Evolutionary conservation across 225 moss, liverwort and hornwort genomes (phyloP), one percentile per base, ranked within the genome.

Genomic region (Polytrichum formosum): DNA sequence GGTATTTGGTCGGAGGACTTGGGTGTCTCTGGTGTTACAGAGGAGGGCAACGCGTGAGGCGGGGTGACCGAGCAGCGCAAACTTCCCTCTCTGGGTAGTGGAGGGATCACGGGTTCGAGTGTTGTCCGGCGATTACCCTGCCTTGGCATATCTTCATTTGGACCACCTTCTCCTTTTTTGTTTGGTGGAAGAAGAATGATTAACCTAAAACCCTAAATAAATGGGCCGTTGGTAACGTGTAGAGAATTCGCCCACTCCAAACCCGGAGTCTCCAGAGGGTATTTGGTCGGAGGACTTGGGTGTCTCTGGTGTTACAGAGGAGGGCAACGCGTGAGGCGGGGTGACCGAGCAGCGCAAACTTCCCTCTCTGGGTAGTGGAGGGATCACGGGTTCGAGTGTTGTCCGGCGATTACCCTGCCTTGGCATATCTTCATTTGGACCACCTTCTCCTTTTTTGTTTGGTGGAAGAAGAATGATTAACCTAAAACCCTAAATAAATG

Each of bases 241-340:
- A 3, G 28, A 28, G 28, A 28, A 1, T 27, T 26, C 67, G 76
- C 56, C 79, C 76, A 6, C 69, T 79, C 63, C 75, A 68, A 79
- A 76, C 68, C 65, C 7, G 61, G 83, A 76, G 80, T 73, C 27
- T 62, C 22, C 30, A 0, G 6, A 7, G 6, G 26, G 64, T 28
- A 1, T 1, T 23, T 21, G 0, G 1, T 6, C 78, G 72, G 65
- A 78, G 72, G 79, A 17, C 0, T 19, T 8, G 53, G 53, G 1
- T 22, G 5, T 7, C 65, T 0, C 16, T 0, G 5, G 18, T 10
- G 56, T 56, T 76, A 60, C 21, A 70, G 83, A 1, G 58, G 76
- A 61, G 73, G 83, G 66, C 28, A 83, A 5, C 1, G 76, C 80
- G 76, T 73, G 73, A 83, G 80, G 79, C 80, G 79, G 83, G 23